Percentiles rank a stretch among this genome's conserved stretches.
phyloP scores from a whole-genome alignment of 2,329 filamentous ascomycete species.

The Chaetomiaceae sp. region DNA sequence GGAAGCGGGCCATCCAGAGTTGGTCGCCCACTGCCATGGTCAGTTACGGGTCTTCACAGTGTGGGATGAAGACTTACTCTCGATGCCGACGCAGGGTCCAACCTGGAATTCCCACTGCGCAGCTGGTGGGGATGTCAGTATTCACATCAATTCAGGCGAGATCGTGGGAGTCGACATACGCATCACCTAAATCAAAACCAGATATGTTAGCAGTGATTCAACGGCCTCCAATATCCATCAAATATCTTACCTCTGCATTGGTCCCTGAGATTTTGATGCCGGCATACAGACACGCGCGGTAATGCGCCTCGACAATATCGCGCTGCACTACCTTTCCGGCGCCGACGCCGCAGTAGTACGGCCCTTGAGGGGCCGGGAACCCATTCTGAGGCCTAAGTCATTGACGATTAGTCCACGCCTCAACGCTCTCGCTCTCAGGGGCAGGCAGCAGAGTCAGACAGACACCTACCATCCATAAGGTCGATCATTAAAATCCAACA shows the following conservation, averaged over 20 bases:
- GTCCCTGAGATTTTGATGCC: constrained; percentile 93
- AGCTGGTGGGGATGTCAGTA: constrained; percentile 16
- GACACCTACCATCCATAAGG: constrained; percentile 81
- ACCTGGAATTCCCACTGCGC: constrained; percentile 98
- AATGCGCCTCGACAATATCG: constrained; percentile 91
- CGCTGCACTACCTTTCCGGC: constrained; percentile 96
- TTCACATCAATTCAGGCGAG: not conserved
- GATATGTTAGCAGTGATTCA: not conserved
- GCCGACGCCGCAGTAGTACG: constrained; percentile 97
- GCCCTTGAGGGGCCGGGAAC: constrained; percentile 76
- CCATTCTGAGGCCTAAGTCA: constrained; percentile 20
- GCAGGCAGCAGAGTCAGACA: not conserved
- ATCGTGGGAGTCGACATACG: constrained; percentile 38
- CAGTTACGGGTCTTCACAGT: not conserved
- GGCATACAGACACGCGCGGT: constrained; percentile 71
- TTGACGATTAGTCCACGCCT: not conserved
- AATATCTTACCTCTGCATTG: constrained; percentile 76
- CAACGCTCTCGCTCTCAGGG: too few species aligned
- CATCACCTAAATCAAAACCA: constrained; percentile 24
- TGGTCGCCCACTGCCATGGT: constrained; percentile 73
- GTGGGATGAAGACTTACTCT: constrained; percentile 52
- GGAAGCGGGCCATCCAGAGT: constrained; percentile 89
- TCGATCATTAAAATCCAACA: constrained; percentile 78
- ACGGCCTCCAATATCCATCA: not conserved
- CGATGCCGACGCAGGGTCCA: constrained; percentile 81